Percentiles rank a stretch among this genome's conserved stretches.
Evolutionary conservation across 805 yeast species (phyloP).

Genomic region (Pichia pseudocactophila): DNA sequence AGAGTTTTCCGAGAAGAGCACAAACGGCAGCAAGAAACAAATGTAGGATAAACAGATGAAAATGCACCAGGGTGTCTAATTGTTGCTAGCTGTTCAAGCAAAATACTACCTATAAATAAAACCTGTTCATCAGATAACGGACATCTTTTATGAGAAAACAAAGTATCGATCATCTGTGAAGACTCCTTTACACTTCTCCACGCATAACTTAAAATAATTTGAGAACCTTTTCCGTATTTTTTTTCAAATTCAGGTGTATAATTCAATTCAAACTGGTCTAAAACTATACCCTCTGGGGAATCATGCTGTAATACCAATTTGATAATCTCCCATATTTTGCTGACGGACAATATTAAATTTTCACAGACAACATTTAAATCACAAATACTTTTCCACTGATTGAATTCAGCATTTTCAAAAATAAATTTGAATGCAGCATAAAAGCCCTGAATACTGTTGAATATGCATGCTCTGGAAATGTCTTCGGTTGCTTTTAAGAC

Average conservation of each 20-base stretch:
- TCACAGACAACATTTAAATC: slow-evolving; percentile 3
- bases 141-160: slow-evolving; percentile 25
- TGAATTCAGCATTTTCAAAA: slow-evolving; percentile 17
- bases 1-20: slow-evolving; percentile 33
- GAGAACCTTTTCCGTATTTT: slow-evolving; percentile 31
- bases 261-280: slow-evolving; percentile 34
- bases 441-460: slow-evolving; percentile 59
- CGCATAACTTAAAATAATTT: slow-evolving; percentile 51
- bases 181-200: slow-evolving; percentile 85
- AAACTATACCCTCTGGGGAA: slow-evolving; percentile 61
- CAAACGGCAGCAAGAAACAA: slow-evolving; percentile 53
- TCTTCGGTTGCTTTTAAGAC: slow-evolving; percentile 28
- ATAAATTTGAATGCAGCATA: slow-evolving; percentile 47
- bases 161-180: slow-evolving; percentile 39
- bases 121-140: slow-evolving; percentile 26
- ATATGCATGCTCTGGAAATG: slow-evolving; percentile 35
- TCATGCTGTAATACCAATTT: slow-evolving; percentile 51
- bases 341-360: slow-evolving; percentile 9
- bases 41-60: slow-evolving; percentile 78
- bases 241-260: slow-evolving; percentile 26
- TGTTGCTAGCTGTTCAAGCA: slow-evolving; percentile 58
- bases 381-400: slow-evolving; percentile 4
- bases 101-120: slow-evolving; percentile 39
- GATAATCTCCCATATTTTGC: slow-evolving; percentile 34
- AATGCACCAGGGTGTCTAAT: slow-evolving; percentile 91